These are phyloP conservation scores for Colletotrichum sansevieriae DNA, from an alignment of 2,329 filamentous ascomycete species.

Conservation along the genomic window DNA sequence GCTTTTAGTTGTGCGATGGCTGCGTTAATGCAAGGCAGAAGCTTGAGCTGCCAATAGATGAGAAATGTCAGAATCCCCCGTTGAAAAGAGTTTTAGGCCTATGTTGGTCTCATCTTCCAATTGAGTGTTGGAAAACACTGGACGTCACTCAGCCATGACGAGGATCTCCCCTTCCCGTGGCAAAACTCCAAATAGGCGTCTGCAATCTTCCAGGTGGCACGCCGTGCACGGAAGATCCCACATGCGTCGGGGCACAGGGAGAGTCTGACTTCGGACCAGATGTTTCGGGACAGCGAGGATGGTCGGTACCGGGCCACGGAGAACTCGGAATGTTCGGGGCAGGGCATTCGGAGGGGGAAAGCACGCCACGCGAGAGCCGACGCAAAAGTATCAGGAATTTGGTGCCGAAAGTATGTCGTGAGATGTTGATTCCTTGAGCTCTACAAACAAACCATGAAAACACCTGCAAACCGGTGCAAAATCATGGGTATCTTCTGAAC, in stretches of 20 bases:
- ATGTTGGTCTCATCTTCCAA: conserved; percentile 12
- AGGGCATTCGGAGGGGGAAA: not conserved
- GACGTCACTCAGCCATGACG: conserved; percentile 3
- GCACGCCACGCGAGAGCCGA: no score
- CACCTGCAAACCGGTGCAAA: no score
- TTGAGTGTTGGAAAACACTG: not conserved
- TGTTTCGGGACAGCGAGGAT: conserved; percentile 10
- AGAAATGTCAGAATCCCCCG: not conserved
- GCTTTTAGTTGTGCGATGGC: not conserved
- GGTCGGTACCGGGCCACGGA: not conserved
- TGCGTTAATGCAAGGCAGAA: not conserved
- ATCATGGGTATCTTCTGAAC: no score
- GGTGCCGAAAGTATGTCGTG: no score
- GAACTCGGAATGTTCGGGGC: conserved; percentile 24
- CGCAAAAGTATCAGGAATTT: no score
- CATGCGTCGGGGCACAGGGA: not conserved
- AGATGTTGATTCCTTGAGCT: no score
- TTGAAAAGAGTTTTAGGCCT: not conserved
- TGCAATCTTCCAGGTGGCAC: not conserved
- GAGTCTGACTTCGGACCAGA: conserved; percentile 11
- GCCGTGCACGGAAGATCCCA: conserved; percentile 8
- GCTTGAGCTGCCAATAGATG: not conserved
- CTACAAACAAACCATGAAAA: no score
- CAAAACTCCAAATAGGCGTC: not conserved
- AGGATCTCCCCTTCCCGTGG: conserved; percentile 3